These are phyloP conservation scores for Salicornia ramosissima DNA, from an alignment of 148 eudicot species.

Conservation along the genomic window DNA sequence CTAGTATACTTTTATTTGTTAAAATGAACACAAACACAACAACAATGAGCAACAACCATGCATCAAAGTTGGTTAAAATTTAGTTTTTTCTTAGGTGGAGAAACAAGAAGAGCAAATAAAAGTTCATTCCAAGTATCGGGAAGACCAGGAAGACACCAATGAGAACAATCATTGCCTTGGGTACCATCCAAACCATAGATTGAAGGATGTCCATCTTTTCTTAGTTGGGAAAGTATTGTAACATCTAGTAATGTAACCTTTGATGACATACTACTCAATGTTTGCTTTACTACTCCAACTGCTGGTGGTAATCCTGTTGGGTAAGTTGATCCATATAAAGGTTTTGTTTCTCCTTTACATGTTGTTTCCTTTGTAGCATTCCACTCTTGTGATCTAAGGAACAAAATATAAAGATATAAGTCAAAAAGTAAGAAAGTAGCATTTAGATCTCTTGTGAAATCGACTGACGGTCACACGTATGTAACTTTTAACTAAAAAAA, in stretches of 20 bases:
- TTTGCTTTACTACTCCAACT: slow-evolving; percentile 26
- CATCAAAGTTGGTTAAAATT: background rate
- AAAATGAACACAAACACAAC: too few relatives aligned
- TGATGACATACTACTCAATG: slow-evolving; percentile 36
- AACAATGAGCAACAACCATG: too few relatives aligned
- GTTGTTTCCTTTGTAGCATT: slow-evolving; percentile 23
- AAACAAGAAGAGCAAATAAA: slow-evolving; percentile 24
- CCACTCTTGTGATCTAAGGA: slow-evolving; percentile 36
- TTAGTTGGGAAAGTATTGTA: slow-evolving; percentile 52
- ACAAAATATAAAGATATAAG: too few relatives aligned
- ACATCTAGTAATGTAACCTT: slow-evolving; percentile 62
- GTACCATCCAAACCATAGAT: slow-evolving; percentile 51
- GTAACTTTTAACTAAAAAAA: too few relatives aligned
- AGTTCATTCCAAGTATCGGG: slow-evolving; percentile 90
- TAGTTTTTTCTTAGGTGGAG: background rate
- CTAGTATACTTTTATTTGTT: too few relatives aligned
- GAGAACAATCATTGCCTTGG: slow-evolving; percentile 62
- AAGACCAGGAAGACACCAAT: slow-evolving; percentile 93
- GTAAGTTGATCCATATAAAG: slow-evolving; percentile 29
- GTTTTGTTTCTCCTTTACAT: slow-evolving; percentile 36
- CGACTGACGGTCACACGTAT: too few relatives aligned
- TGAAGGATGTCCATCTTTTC: slow-evolving; percentile 86
- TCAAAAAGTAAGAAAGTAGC: too few relatives aligned
- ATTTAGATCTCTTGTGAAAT: too few relatives aligned
- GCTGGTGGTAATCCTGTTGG: slow-evolving; percentile 27